Conservation (phyloP, 441 rosid genomes). For the Gossypium davidsonii region DNA sequence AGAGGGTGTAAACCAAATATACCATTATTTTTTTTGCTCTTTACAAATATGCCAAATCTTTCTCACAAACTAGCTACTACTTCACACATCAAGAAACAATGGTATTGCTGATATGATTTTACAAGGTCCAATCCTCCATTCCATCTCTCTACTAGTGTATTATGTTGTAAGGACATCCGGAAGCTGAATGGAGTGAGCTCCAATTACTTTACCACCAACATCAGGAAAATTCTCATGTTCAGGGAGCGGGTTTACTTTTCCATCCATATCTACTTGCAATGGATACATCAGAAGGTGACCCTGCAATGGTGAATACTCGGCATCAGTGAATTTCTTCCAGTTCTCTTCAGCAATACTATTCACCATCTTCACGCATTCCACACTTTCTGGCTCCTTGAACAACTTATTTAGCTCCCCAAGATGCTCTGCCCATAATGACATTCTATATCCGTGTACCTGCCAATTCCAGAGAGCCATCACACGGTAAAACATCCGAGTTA, state of each 20-base stretch:
- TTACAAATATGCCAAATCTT: background rate
- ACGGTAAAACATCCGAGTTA: background rate
- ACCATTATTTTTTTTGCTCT: background rate
- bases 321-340: conserved; percentile 50
- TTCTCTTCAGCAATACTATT: conserved; percentile 53
- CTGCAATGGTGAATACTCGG: conserved; percentile 33
- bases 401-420: conserved; percentile 38
- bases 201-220: conserved; percentile 74
- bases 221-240: conserved; percentile 73
- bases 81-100: background rate
- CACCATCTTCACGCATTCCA: conserved; percentile 56
- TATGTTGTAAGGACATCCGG: conserved; percentile 78
- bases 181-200: conserved; percentile 44
- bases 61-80: background rate
- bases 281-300: conserved; percentile 94
- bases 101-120: background rate
- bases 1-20: background rate
- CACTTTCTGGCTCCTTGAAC: conserved; percentile 42
- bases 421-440: conserved; percentile 94
- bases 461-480: background rate
- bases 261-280: conserved; percentile 44
- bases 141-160: conserved; percentile 2
- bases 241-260: conserved; percentile 46
- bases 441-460: conserved; percentile 86
- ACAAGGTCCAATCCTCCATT: conserved; percentile 10